phyloP scores from a whole-genome alignment of 306 rosid genomes.

The Biancaea sappan region DNA sequence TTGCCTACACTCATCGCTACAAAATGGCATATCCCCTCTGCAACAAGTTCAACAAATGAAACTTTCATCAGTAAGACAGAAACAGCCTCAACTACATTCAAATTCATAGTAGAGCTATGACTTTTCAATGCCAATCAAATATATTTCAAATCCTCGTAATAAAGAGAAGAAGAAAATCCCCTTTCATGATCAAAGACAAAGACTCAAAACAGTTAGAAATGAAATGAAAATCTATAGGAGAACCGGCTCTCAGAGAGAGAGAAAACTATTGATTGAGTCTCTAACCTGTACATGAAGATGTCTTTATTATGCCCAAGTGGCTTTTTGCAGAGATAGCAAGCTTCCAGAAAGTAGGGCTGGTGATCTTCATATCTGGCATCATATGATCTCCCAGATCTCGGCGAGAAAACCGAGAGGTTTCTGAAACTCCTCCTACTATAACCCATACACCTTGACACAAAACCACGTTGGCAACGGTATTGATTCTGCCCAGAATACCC shows the following conservation, averaged over 20 bases:
- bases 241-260: neutral
- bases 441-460: slow-evolving; percentile 59
- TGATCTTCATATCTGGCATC: slow-evolving; percentile 76
- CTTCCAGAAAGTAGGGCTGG: slow-evolving; percentile 75
- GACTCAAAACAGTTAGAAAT: no score
- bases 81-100: neutral
- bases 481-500: slow-evolving; percentile 47
- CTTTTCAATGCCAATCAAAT: neutral
- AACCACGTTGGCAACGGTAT: neutral
- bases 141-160: neutral
- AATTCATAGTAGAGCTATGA: neutral
- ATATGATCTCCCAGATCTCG: slow-evolving; percentile 73
- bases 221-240: neutral
- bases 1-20: slow-evolving; percentile 87
- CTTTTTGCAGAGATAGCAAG: slow-evolving; percentile 74
- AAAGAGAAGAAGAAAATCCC: neutral
- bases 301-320: slow-evolving; percentile 65
- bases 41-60: neutral
- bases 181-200: neutral
- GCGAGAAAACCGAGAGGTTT: slow-evolving; percentile 41
- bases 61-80: neutral
- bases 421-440: slow-evolving; percentile 41
- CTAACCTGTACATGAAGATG: slow-evolving; percentile 97
- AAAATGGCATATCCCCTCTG: slow-evolving; percentile 97
- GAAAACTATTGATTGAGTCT: neutral